Percentiles rank a stretch among this genome's conserved stretches.
Evolutionary conservation across 1,284 basidiomycete species (phyloP).

Genomic region (Pterulicium gracile): DNA sequence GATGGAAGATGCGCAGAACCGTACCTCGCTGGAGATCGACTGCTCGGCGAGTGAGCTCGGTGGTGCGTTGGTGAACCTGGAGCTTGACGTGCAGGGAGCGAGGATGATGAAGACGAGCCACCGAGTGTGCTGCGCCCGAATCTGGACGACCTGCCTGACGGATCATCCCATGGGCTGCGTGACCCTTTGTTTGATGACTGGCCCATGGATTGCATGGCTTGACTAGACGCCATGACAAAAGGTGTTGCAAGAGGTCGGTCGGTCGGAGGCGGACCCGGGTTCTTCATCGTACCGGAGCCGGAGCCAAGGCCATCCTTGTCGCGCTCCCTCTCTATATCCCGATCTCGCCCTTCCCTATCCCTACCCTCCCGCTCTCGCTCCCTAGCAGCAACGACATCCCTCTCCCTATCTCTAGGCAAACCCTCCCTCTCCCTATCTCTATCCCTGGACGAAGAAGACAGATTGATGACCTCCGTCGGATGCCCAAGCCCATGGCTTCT

Average conservation of each 20-base stretch:
- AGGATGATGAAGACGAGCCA: background rate
- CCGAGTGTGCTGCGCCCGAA: background rate
- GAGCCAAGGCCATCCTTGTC: no score
- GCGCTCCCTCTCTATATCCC: no score
- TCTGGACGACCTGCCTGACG: background rate
- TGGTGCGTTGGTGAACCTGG: background rate
- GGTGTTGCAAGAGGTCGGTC: constrained; percentile 29
- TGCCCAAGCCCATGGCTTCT: constrained; percentile 15
- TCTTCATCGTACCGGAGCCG: background rate
- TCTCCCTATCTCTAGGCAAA: background rate
- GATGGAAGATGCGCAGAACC: no score
- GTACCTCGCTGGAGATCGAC: background rate
- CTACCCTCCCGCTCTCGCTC: background rate
- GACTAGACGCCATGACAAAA: constrained; percentile 39
- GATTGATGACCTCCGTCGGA: constrained; percentile 37
- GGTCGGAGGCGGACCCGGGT: background rate
- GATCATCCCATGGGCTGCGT: background rate
- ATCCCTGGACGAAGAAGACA: constrained; percentile 24
- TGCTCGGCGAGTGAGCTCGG: background rate
- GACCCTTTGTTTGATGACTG: constrained; percentile 9
- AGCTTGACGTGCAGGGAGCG: background rate
- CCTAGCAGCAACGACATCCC: no score
- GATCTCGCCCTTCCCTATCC: background rate
- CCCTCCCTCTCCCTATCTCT: background rate
- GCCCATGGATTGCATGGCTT: constrained; percentile 20